Evolutionary conservation across 2,329 filamentous ascomycete species (phyloP).

Genomic region (Pezicula carpinea): DNA sequence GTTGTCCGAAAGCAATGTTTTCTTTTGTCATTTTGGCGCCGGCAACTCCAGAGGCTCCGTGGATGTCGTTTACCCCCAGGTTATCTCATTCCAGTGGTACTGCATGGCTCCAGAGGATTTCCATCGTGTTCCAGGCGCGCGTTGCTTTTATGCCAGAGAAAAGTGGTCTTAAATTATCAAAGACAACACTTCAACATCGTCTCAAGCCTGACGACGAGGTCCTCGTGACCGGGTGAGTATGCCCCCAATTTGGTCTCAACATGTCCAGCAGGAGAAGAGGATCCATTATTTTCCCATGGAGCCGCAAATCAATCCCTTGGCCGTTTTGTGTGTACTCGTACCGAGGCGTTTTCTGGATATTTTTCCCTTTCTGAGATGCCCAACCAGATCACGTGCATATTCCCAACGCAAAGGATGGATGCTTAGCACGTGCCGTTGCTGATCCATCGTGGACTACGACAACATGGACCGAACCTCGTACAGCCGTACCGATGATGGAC

Average conservation of each 20-base stretch:
- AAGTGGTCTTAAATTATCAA: slow-evolving; percentile 10
- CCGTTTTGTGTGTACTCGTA: too few species aligned
- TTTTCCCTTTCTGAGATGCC: too few species aligned
- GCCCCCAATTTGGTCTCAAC: neutral
- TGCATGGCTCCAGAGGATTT: slow-evolving; percentile 3
- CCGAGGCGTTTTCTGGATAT: too few species aligned
- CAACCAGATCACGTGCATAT: too few species aligned
- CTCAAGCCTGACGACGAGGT: slow-evolving; percentile 3
- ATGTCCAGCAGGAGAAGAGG: neutral
- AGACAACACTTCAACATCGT: slow-evolving; percentile 8
- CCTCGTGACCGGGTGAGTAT: neutral
- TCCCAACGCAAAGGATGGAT: too few species aligned
- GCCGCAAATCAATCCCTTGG: too few species aligned
- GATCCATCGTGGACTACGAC: too few species aligned
- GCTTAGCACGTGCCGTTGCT: too few species aligned
- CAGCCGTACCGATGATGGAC: too few species aligned
- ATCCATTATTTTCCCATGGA: neutral
- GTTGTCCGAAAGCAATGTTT: slow-evolving; percentile 25
- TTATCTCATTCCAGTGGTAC: slow-evolving; percentile 1
- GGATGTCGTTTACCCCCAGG: slow-evolving; percentile 5
- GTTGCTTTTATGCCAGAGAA: slow-evolving; percentile 5
- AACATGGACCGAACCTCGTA: too few species aligned
- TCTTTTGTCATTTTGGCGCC: slow-evolving; percentile 12
- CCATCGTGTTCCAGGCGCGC: slow-evolving; percentile 9
- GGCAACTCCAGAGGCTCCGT: slow-evolving; percentile 6